Conservation (phyloP, 768 basidiomycete genomes). For the Collybia sordida region DNA sequence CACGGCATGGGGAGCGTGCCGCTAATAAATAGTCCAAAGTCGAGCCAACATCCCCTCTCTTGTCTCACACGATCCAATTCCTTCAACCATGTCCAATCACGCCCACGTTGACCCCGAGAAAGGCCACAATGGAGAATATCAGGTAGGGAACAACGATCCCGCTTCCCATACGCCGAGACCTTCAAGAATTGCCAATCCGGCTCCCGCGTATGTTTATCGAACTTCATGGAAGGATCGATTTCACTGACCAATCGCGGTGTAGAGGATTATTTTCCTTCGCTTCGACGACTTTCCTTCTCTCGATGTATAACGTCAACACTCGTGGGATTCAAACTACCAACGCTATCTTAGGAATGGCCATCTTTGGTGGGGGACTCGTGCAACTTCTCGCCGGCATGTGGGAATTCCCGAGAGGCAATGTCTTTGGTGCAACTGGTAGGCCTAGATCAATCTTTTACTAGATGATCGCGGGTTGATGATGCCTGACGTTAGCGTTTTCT, state of each 20-base stretch:
- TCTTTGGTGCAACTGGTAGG: slow-evolving; percentile 72
- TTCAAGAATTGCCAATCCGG: slow-evolving; percentile 58
- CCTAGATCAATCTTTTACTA: slow-evolving; percentile 10
- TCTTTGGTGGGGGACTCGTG: slow-evolving; percentile 80
- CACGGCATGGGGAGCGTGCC: too few relatives aligned
- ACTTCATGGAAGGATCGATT: not conserved
- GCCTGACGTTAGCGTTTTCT: slow-evolving; percentile 53
- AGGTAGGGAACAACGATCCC: slow-evolving; percentile 10
- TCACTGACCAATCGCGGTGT: slow-evolving; percentile 2
- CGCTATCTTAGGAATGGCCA: slow-evolving; percentile 82
- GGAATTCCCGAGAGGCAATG: slow-evolving; percentile 73
- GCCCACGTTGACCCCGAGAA: too few relatives aligned
- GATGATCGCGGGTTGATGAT: not conserved
- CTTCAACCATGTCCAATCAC: too few relatives aligned
- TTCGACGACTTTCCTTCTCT: slow-evolving; percentile 79
- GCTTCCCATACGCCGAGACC: slow-evolving; percentile 21
- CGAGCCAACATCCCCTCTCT: too few relatives aligned
- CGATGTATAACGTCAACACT: slow-evolving; percentile 64
- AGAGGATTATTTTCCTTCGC: slow-evolving; percentile 85
- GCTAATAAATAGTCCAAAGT: too few relatives aligned
- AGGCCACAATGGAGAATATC: too few relatives aligned
- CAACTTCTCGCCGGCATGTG: slow-evolving; percentile 92
- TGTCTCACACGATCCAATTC: too few relatives aligned
- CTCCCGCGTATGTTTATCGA: slow-evolving; percentile 42
- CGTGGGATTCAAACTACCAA: slow-evolving; percentile 58